phyloP scores from a whole-genome alignment of 2,329 filamentous ascomycete species.

The Aspergillus costaricaensis region DNA sequence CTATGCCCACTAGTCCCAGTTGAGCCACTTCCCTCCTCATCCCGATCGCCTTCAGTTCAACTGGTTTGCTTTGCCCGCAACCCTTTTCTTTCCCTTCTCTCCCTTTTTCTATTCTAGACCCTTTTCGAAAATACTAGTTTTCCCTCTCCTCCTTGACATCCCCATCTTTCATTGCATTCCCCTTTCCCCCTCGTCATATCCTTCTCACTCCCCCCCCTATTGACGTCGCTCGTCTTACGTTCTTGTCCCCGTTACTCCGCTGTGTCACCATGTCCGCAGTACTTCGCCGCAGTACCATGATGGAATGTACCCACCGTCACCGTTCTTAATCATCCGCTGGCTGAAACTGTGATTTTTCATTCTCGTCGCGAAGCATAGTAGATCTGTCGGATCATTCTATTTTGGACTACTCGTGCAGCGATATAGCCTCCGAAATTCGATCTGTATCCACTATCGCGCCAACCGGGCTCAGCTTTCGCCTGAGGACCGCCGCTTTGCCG shows the following conservation, averaged over 20 bases:
- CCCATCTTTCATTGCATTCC: background rate
- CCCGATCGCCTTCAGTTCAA: constrained; percentile 3
- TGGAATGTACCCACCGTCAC: constrained; percentile 17
- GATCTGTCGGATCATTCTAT: background rate
- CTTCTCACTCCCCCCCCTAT: background rate
- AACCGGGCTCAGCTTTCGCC: background rate
- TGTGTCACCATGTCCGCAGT: constrained; percentile 21
- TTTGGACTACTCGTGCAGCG: background rate
- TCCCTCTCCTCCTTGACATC: background rate
- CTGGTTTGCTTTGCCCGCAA: constrained; percentile 4
- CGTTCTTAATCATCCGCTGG: constrained; percentile 13
- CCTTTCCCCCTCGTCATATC: background rate
- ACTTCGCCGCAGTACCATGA: constrained; percentile 20
- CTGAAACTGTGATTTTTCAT: background rate
- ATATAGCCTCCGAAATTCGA: background rate
- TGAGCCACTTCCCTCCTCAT: background rate
- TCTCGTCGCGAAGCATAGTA: background rate
- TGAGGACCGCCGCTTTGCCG: background rate
- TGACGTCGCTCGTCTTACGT: background rate
- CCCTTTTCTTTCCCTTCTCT: background rate
- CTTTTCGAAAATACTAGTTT: background rate
- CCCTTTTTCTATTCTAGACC: background rate
- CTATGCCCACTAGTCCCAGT: background rate
- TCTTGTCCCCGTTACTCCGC: background rate
- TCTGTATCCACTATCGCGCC: background rate